Conservation (phyloP, 1,139 yeast genomes). For the Suhomyces ambrosiae region DNA sequence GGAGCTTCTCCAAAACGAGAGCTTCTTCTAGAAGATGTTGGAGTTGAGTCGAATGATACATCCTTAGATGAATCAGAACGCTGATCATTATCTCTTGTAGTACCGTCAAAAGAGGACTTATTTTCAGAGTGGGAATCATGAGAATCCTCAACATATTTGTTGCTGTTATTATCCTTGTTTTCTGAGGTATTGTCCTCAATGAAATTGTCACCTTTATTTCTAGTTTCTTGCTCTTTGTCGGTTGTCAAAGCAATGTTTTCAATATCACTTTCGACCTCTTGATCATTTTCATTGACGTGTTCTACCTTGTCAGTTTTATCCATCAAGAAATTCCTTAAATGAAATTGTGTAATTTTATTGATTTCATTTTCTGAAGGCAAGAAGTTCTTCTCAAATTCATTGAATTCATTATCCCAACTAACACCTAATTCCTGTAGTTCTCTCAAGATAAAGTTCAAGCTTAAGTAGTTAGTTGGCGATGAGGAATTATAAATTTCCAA, state of each 20-base stretch:
- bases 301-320: slow-evolving; percentile 31
- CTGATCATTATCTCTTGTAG: not conserved
- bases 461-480: slow-evolving; percentile 64
- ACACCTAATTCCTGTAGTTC: slow-evolving; percentile 81
- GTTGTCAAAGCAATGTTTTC: no score
- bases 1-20: not conserved
- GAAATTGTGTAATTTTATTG: slow-evolving; percentile 86
- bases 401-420: slow-evolving; percentile 84
- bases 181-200: no score
- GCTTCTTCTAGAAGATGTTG: not conserved
- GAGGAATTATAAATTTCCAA: slow-evolving; percentile 57
- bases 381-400: slow-evolving; percentile 75
- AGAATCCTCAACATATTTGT: no score
- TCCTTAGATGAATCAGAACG: not conserved
- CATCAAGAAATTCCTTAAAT: slow-evolving; percentile 71
- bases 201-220: slow-evolving; percentile 7
- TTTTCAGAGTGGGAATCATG: no score
- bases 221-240: slow-evolving; percentile 16
- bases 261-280: slow-evolving; percentile 1
- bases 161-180: no score
- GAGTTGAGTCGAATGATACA: not conserved
- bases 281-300: slow-evolving; percentile 3
- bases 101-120: not conserved
- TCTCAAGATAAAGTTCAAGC: slow-evolving; percentile 69
- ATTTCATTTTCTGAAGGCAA: slow-evolving; percentile 94